phyloP scores from a whole-genome alignment of 2,329 filamentous ascomycete species.

The Penicillium hesseltinei region DNA sequence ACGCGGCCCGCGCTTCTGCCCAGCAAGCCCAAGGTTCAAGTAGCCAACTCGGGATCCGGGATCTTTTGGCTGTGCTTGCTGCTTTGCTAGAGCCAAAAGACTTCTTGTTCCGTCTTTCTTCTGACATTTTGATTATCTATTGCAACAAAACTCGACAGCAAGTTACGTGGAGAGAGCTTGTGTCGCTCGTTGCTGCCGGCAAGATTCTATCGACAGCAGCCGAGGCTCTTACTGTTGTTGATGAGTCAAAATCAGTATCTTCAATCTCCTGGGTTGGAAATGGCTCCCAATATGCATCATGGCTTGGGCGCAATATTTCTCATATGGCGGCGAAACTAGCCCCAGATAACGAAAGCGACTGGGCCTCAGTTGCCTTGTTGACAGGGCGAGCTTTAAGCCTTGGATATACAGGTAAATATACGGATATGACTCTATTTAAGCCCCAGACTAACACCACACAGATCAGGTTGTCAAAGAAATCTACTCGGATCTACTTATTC shows the following conservation, averaged over 20 bases:
- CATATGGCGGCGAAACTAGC: conserved; percentile 45
- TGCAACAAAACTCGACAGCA: conserved; percentile 47
- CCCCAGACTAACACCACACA: conserved; percentile 24
- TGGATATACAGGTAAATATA: conserved; percentile 64
- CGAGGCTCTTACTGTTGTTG: conserved; percentile 50
- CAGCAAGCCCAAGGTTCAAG: conserved; percentile 36
- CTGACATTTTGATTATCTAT: conserved; percentile 43
- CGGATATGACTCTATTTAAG: not conserved
- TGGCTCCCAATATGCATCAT: conserved; percentile 63
- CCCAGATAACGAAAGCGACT: conserved; percentile 28
- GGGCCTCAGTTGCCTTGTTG: conserved; percentile 45
- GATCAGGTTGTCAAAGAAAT: conserved; percentile 42
- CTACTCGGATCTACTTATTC: conserved; percentile 38
- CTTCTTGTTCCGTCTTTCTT: conserved; percentile 46
- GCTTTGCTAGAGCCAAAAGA: conserved; percentile 45
- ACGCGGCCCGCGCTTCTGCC: conserved; percentile 23
- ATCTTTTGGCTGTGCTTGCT: conserved; percentile 39
- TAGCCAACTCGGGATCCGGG: conserved; percentile 33
- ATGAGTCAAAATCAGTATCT: conserved; percentile 26
- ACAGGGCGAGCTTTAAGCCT: conserved; percentile 63
- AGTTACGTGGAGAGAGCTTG: conserved; percentile 63
- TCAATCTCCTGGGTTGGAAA: conserved; percentile 60
- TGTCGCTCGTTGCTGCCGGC: conserved; percentile 59
- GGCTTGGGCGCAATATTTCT: conserved; percentile 67
- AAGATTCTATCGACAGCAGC: conserved; percentile 58